Conservation (phyloP, 2,329 filamentous ascomycete genomes). For the Chaetomiaceae sp. region DNA sequence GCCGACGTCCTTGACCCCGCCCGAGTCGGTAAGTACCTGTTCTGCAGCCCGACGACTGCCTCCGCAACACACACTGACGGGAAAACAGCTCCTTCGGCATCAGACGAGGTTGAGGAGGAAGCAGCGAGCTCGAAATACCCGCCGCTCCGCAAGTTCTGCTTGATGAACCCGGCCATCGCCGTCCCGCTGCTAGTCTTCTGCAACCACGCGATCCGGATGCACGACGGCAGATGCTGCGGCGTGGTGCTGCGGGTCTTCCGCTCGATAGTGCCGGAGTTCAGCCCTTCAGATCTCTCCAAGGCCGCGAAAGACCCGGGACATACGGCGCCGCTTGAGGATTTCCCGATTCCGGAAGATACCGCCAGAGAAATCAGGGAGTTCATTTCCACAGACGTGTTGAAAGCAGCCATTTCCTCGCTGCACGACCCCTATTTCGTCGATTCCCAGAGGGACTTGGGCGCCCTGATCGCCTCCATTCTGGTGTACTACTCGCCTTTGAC, state of each 20-base stretch:
- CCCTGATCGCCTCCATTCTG: conserved; percentile 80
- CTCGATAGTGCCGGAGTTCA: conserved; percentile 76
- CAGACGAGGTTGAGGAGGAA: conserved; percentile 27
- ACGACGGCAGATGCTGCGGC: conserved; percentile 81
- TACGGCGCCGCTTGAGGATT: conserved; percentile 32
- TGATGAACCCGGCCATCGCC: conserved; percentile 71
- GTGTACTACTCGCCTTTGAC: conserved; percentile 68
- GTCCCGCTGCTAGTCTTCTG: conserved; percentile 89
- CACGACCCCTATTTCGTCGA: conserved; percentile 97
- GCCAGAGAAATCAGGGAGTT: conserved; percentile 75
- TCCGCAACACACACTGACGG: not conserved
- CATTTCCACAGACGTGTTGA: conserved; percentile 81
- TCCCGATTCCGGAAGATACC: conserved; percentile 48
- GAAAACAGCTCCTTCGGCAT: conserved; percentile 28
- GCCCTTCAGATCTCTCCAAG: conserved; percentile 27
- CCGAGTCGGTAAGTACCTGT: conserved; percentile 35
- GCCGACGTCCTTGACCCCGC: conserved; percentile 80
- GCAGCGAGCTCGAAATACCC: conserved; percentile 40
- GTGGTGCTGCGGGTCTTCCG: conserved; percentile 84
- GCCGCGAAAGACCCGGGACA: conserved; percentile 10
- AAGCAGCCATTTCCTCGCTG: conserved; percentile 82
- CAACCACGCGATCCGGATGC: conserved; percentile 83
- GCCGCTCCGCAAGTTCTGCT: conserved; percentile 74
- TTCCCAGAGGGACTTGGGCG: conserved; percentile 84
- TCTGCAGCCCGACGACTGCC: not conserved